Percentiles rank a stretch among this genome's conserved stretches.
Conservation (phyloP, 306 rosid species). For the Glycine soja region DNA sequence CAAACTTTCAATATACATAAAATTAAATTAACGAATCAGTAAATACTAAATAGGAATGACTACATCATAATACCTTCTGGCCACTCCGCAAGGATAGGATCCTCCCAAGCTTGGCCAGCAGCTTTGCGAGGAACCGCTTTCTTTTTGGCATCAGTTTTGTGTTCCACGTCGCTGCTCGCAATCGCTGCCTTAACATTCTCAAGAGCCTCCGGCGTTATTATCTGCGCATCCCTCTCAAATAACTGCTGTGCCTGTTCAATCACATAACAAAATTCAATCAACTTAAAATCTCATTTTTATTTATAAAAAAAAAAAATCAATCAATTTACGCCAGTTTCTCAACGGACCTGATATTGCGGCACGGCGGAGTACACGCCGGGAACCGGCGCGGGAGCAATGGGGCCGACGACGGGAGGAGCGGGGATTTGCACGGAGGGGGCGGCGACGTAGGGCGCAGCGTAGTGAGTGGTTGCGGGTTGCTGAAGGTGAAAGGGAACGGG, state of each 20-base stretch:
- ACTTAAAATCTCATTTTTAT: neutral
- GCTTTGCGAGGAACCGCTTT: constrained; percentile 97
- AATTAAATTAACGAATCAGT: neutral
- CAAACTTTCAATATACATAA: neutral
- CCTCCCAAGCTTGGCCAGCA: constrained; percentile 97
- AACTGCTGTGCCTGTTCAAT: constrained; percentile 83
- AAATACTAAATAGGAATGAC: neutral
- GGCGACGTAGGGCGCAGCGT: constrained; percentile 23
- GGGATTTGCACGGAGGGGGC: constrained; percentile 10
- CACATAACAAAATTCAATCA: neutral
- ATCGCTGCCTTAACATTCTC: constrained; percentile 96
- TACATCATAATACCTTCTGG: constrained; percentile 77
- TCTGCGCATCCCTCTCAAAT: constrained; percentile 94
- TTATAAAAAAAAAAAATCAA: neutral
- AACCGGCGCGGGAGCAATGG: neutral
- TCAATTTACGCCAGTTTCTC: neutral
- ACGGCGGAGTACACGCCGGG: neutral
- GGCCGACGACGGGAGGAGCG: constrained; percentile 7
- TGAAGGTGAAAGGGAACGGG: constrained; percentile 27
- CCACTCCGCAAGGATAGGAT: constrained; percentile 94
- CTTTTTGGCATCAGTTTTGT: constrained; percentile 82
- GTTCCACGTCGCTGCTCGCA: constrained; percentile 88
- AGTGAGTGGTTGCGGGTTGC: constrained; percentile 16
- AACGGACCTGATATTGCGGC: constrained; percentile 11
- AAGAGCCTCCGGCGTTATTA: constrained; percentile 89